Percentiles rank a stretch among this genome's conserved stretches.
These are phyloP conservation scores for Macrocybe gigantea DNA, from an alignment of 768 basidiomycete species.

Conservation along the genomic window DNA sequence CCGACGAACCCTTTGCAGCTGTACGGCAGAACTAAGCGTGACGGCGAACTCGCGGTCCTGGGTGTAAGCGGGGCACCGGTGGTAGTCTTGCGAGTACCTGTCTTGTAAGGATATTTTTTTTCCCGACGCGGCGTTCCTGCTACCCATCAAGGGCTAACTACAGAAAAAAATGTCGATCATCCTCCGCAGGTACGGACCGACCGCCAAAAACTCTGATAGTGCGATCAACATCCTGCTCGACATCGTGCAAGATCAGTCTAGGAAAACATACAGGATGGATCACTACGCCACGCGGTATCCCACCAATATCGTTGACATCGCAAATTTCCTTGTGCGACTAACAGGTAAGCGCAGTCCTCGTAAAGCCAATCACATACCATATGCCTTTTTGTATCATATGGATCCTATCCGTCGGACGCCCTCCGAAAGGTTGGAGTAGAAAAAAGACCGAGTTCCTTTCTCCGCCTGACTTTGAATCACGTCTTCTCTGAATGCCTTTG, in stretches of 20 bases:
- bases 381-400: not conserved
- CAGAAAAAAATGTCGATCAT: not conserved
- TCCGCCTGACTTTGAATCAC: too few species aligned
- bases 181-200: constrained; percentile 74
- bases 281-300: constrained; percentile 91
- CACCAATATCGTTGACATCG: constrained; percentile 86
- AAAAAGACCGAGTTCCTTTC: too few species aligned
- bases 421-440: too few species aligned
- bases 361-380: not conserved
- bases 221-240: constrained; percentile 89
- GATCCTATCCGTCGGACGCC: not conserved
- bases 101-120: constrained; percentile 52
- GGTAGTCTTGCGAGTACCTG: constrained; percentile 82
- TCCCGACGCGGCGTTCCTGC: not conserved
- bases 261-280: constrained; percentile 92
- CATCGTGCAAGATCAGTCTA: constrained; percentile 80
- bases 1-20: constrained; percentile 79
- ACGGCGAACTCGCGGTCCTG: constrained; percentile 78
- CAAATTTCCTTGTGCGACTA: constrained; percentile 74
- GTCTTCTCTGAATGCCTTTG: not conserved
- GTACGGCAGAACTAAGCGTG: constrained; percentile 84
- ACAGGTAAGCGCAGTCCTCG: constrained; percentile 39
- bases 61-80: constrained; percentile 49
- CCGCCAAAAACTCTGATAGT: constrained; percentile 78
- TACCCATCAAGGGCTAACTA: not conserved